A percentile compares a stretch with the other conserved stretches of the same genome.
These are phyloP conservation scores for Avena atlantica DNA, from an alignment of 176 grass and related monocot genomes.

Conservation along the genomic window DNA sequence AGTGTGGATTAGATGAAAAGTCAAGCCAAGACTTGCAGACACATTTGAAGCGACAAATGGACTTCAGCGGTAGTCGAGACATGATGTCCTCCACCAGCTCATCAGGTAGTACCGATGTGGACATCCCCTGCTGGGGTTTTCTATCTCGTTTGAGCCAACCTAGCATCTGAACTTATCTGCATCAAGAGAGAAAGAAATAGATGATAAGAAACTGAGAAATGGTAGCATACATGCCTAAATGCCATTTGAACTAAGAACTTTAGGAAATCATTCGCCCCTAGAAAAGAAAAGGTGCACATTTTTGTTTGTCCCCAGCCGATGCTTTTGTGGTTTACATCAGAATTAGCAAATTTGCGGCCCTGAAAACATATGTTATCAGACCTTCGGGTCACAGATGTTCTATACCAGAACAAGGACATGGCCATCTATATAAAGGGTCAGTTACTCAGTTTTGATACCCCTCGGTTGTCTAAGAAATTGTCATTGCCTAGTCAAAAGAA, in stretches of 20 bases:
- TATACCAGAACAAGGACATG: neutral
- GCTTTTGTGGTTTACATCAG: neutral
- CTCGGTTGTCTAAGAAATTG: neutral
- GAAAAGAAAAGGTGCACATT: neutral
- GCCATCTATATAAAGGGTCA: neutral
- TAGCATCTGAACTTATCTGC: constrained; percentile 5
- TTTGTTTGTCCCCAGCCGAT: neutral
- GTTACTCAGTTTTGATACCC: neutral
- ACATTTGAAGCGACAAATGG: constrained; percentile 42
- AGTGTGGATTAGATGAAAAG: constrained; percentile 44
- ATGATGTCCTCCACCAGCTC: constrained; percentile 49
- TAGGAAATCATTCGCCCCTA: neutral
- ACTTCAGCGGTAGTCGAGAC: constrained; percentile 39
- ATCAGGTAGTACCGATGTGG: constrained; percentile 1
- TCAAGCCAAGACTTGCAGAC: constrained; percentile 50
- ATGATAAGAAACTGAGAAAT: neutral
- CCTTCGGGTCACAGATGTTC: neutral
- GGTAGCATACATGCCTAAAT: neutral
- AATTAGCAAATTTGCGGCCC: neutral
- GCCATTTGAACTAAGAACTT: neutral
- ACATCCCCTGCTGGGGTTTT: neutral
- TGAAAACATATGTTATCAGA: neutral
- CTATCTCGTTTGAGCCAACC: neutral
- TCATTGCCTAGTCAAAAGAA: too few species aligned
- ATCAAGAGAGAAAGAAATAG: neutral